These are phyloP conservation scores for Phytophthora vignae DNA, from an alignment of 352 stramenopile species.

Conservation along the genomic window DNA sequence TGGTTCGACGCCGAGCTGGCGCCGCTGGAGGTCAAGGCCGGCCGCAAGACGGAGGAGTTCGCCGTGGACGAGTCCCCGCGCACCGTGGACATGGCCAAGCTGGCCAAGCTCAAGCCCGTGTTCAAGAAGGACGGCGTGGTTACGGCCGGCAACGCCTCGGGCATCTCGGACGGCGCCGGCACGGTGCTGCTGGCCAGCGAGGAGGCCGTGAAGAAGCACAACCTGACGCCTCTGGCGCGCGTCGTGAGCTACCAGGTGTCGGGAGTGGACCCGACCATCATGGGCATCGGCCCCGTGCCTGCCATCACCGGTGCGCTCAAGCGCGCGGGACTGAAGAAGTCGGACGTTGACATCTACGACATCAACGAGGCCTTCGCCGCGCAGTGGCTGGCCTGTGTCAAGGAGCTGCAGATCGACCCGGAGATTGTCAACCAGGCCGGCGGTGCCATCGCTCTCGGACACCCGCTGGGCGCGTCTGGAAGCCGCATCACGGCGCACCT, in stretches of 20 bases:
- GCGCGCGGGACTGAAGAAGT: slow-evolving; percentile 88
- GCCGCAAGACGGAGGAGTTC: slow-evolving; percentile 89
- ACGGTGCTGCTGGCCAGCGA: slow-evolving; percentile 95
- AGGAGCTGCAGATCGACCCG: slow-evolving; percentile 96
- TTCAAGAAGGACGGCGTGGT: slow-evolving; percentile 99
- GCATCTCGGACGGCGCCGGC: slow-evolving; percentile 97
- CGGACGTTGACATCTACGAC: slow-evolving; percentile 97
- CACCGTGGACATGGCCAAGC: slow-evolving; percentile 81
- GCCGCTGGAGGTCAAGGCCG: slow-evolving; percentile 91
- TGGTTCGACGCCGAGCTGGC: slow-evolving; percentile 97
- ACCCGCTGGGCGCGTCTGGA: slow-evolving; percentile 96
- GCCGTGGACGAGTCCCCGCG: slow-evolving; percentile 83
- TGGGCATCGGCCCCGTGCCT: slow-evolving; percentile 97
- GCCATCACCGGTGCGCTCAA: slow-evolving; percentile 94
- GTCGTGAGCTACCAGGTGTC: slow-evolving; percentile 93
- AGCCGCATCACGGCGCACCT: slow-evolving; percentile 93
- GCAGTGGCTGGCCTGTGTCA: slow-evolving; percentile 96
- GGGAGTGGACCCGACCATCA: slow-evolving; percentile 96
- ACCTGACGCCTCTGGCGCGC: slow-evolving; percentile 93
- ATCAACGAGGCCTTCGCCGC: slow-evolving; percentile 99
- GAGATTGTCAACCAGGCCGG: slow-evolving; percentile 94
- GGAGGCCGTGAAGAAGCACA: slow-evolving; percentile 92
- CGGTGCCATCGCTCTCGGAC: slow-evolving; percentile 96
- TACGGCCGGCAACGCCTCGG: slow-evolving; percentile 96
- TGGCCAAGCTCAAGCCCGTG: slow-evolving; percentile 94